Evolutionary conservation across 306 rosid genomes (phyloP).

Genomic region (Trifolium dubium): DNA sequence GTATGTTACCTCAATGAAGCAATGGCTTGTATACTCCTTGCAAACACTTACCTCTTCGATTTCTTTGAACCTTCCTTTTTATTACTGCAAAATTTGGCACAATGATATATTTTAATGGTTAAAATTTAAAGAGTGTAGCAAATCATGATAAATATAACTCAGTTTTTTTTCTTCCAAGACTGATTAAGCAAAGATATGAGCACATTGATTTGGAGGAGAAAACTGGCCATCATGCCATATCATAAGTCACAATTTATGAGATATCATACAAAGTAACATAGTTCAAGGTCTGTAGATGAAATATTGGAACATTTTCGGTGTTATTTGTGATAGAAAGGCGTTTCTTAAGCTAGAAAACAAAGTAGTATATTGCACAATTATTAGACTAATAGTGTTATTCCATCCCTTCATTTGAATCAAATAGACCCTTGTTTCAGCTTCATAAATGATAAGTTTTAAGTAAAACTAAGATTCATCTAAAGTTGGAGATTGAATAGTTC

Average conservation of each 20-base stretch:
- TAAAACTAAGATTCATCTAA: not conserved
- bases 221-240: not conserved
- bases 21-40: conserved; percentile 26
- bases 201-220: not conserved
- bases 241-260: not conserved
- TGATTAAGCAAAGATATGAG: not conserved
- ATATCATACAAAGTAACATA: not conserved
- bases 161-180: not conserved
- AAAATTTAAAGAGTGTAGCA: conserved; percentile 29
- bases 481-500: conserved; percentile 2
- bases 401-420: not conserved
- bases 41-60: conserved; percentile 28
- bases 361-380: not conserved
- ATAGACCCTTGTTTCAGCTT: not conserved
- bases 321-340: not conserved
- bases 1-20: conserved; percentile 26
- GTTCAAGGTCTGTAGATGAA: not conserved
- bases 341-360: not conserved
- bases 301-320: not conserved
- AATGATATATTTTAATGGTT: conserved; percentile 28
- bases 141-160: not conserved
- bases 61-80: conserved; percentile 42
- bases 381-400: not conserved
- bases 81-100: conserved; percentile 46
- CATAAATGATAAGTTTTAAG: not conserved